Evolutionary conservation across 768 basidiomycete species (phyloP).

Genomic region (Phlebiopsis gigantea): DNA sequence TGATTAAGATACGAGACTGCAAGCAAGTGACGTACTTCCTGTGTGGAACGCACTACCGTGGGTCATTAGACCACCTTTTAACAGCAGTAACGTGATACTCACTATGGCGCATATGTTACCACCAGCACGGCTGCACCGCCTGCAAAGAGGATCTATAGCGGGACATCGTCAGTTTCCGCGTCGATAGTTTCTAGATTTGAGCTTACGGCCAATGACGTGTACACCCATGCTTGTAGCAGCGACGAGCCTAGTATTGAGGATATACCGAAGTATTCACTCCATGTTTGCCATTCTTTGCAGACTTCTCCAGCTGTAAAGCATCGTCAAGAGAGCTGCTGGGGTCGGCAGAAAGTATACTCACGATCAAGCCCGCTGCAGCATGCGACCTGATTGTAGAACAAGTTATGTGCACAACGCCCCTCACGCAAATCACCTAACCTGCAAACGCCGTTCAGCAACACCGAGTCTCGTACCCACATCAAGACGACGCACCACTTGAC

Average conservation of each 20-base stretch:
- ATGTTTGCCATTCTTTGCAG: slow-evolving; percentile 62
- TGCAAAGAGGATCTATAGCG: slow-evolving; percentile 54
- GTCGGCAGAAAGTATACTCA: slow-evolving; percentile 24
- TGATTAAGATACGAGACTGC: neutral
- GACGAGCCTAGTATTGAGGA: slow-evolving; percentile 54
- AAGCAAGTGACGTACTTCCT: slow-evolving; percentile 45
- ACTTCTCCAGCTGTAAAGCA: slow-evolving; percentile 53
- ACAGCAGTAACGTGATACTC: slow-evolving; percentile 27
- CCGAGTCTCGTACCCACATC: neutral
- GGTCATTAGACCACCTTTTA: too few species aligned
- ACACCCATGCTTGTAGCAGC: slow-evolving; percentile 59
- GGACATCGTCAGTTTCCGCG: too few species aligned
- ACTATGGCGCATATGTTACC: slow-evolving; percentile 67
- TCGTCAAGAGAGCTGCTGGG: neutral
- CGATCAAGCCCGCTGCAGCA: slow-evolving; percentile 65
- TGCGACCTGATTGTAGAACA: slow-evolving; percentile 67
- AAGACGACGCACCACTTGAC: slow-evolving; percentile 54
- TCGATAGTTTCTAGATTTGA: neutral
- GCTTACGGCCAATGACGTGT: slow-evolving; percentile 59
- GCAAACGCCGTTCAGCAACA: neutral
- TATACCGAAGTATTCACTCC: slow-evolving; percentile 57
- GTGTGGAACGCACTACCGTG: slow-evolving; percentile 74
- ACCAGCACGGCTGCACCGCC: slow-evolving; percentile 62
- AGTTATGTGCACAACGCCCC: slow-evolving; percentile 61
- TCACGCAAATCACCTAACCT: slow-evolving; percentile 70